Conservation (phyloP, 352 stramenopile species). For the Phytophthora sansomeana region DNA sequence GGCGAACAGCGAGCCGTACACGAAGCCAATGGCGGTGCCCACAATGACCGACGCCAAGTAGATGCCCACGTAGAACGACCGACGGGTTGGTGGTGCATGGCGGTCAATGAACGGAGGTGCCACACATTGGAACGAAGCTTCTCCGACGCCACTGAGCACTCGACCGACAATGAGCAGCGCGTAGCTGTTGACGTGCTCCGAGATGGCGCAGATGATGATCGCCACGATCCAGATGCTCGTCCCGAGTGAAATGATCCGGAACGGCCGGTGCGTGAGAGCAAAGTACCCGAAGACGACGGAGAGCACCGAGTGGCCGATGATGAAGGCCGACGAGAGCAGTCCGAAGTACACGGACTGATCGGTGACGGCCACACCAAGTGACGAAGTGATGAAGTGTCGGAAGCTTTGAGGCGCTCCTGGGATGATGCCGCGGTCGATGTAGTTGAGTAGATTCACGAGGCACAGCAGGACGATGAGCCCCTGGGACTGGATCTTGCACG, state of each 20-base stretch:
- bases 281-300: constrained; percentile 87
- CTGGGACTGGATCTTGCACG: constrained; percentile 36
- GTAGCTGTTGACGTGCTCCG: constrained; percentile 71
- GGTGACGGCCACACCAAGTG: constrained; percentile 43
- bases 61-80: constrained; percentile 86
- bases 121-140: constrained; percentile 89
- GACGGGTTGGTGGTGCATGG: constrained; percentile 51
- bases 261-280: constrained; percentile 75
- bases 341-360: constrained; percentile 67
- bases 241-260: constrained; percentile 77
- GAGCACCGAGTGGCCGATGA: constrained; percentile 85
- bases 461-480: constrained; percentile 81
- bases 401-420: constrained; percentile 82
- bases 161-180: constrained; percentile 76
- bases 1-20: constrained; percentile 74
- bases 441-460: constrained; percentile 93
- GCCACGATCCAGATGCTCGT: constrained; percentile 83
- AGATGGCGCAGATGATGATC: constrained; percentile 69
- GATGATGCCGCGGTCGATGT: constrained; percentile 96
- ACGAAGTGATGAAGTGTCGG: constrained; percentile 75
- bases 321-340: constrained; percentile 86
- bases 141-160: constrained; percentile 81
- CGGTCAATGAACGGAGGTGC: constrained; percentile 90
- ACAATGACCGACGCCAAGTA: constrained; percentile 90
- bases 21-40: constrained; percentile 82